These are phyloP conservation scores for Aeminium ludgeri DNA, from an alignment of 495 filamentous ascomycete species.

Conservation along the genomic window DNA sequence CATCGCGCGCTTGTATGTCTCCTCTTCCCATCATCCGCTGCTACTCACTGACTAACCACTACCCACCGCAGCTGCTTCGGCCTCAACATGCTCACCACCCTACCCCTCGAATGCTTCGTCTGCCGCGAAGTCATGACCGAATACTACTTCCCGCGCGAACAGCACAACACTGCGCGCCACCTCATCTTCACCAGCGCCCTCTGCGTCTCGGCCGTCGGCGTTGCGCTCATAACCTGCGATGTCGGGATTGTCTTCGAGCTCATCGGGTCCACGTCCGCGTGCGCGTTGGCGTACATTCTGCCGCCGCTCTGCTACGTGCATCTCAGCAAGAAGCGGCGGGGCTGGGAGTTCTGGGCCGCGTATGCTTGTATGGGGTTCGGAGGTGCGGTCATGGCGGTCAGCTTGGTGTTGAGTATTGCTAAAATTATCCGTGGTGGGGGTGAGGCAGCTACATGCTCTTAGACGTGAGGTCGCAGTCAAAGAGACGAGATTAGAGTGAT, in stretches of 20 bases:
- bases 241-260: slow-evolving; percentile 87
- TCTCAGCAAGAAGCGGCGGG: slow-evolving; percentile 48
- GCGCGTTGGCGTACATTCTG: slow-evolving; percentile 85
- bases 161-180: slow-evolving; percentile 69
- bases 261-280: slow-evolving; percentile 85
- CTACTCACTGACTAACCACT: background rate
- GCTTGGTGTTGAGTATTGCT: slow-evolving; percentile 47
- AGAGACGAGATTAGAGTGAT: no score
- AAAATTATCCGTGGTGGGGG: slow-evolving; percentile 20
- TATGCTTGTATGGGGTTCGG: slow-evolving; percentile 59
- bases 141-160: slow-evolving; percentile 73
- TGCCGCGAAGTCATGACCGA: slow-evolving; percentile 92
- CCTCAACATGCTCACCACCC: slow-evolving; percentile 93
- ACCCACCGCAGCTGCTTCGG: slow-evolving; percentile 52
- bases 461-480: background rate
- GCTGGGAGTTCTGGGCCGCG: slow-evolving; percentile 47
- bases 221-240: slow-evolving; percentile 76
- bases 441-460: slow-evolving; percentile 2
- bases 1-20: slow-evolving; percentile 60
- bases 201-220: slow-evolving; percentile 58
- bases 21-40: background rate
- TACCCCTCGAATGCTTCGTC: slow-evolving; percentile 92
- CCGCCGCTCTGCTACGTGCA: slow-evolving; percentile 92
- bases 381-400: slow-evolving; percentile 65
- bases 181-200: slow-evolving; percentile 66